Percentiles rank a stretch among this genome's conserved stretches.
Evolutionary conservation across 2,329 filamentous ascomycete species (phyloP).

Genomic region (Fusarium torreyae): DNA sequence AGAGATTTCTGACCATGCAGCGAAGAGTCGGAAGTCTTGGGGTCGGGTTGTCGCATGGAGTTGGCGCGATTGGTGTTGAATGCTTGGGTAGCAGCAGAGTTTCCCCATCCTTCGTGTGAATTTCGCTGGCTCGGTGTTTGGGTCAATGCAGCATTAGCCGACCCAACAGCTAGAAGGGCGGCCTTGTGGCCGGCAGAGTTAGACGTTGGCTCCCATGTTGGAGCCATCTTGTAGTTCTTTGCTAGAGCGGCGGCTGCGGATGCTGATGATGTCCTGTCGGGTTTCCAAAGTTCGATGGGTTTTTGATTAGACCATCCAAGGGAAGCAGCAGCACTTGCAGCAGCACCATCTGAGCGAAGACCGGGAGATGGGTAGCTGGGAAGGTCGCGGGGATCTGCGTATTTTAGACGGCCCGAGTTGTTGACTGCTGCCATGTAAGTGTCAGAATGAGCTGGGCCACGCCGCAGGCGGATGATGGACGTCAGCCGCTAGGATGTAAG

Average conservation of each 20-base stretch:
- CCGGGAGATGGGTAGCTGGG: slow-evolving; percentile 81
- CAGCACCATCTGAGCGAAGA: slow-evolving; percentile 68
- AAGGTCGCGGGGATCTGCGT: slow-evolving; percentile 80
- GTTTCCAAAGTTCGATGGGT: slow-evolving; percentile 76
- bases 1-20: slow-evolving; percentile 76
- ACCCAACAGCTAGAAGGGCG: slow-evolving; percentile 74
- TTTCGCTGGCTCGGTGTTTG: slow-evolving; percentile 36
- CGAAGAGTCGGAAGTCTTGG: slow-evolving; percentile 52
- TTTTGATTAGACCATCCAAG: slow-evolving; percentile 81
- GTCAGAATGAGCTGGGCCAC: slow-evolving; percentile 28
- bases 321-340: slow-evolving; percentile 81
- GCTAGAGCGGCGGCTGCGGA: slow-evolving; percentile 61
- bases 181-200: slow-evolving; percentile 81
- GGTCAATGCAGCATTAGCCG: slow-evolving; percentile 54
- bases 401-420: slow-evolving; percentile 69
- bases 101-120: slow-evolving; percentile 66
- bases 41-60: slow-evolving; percentile 45
- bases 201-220: slow-evolving; percentile 74
- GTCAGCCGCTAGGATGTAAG: slow-evolving; percentile 22
- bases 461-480: slow-evolving; percentile 28
- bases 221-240: slow-evolving; percentile 60
- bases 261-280: slow-evolving; percentile 69
- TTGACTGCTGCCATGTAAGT: slow-evolving; percentile 46
- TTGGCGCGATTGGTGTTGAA: slow-evolving; percentile 61
- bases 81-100: slow-evolving; percentile 79